Evolutionary conservation across 2,329 filamentous ascomycete genomes (phyloP).

Genomic region (Dothidotthia symphoricarpi): DNA sequence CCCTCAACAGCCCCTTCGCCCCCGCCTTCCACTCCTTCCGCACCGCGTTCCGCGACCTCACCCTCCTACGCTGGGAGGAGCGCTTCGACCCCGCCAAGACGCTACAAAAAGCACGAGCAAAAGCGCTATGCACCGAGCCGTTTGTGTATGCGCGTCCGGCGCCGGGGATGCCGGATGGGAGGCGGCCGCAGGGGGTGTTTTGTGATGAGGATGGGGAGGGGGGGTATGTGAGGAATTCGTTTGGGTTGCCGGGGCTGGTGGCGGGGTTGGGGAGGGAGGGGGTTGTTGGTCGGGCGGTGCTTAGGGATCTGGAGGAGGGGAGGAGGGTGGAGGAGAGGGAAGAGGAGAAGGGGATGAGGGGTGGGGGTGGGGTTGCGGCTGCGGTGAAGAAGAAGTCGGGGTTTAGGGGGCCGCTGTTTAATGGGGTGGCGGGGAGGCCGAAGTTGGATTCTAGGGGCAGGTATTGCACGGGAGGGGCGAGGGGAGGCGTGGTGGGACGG

Average conservation of each 20-base stretch:
- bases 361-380: neutral
- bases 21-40: constrained; percentile 41
- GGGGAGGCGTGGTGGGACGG: no score
- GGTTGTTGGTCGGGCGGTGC: constrained; percentile 5
- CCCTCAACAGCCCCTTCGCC: constrained; percentile 30
- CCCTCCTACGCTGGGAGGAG: constrained; percentile 44
- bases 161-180: constrained; percentile 12
- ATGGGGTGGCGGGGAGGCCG: constrained; percentile 15
- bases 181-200: constrained; percentile 11
- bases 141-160: constrained; percentile 28
- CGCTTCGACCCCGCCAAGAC: constrained; percentile 30
- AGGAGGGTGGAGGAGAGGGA: neutral
- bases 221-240: constrained; percentile 10
- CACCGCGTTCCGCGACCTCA: constrained; percentile 42
- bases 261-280: constrained; percentile 6
- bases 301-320: neutral
- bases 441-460: neutral
- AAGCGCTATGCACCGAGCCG: constrained; percentile 19
- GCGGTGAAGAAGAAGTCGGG: constrained; percentile 5
- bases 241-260: constrained; percentile 11
- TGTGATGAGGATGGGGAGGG: constrained; percentile 3
- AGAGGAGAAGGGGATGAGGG: neutral
- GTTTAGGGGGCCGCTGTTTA: constrained; percentile 19
- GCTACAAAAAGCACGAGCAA: constrained; percentile 22
- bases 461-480: no score